Base-by-base conservation (phyloP, 106 monocot species). In the Dendrobium huoshanense region DNA sequence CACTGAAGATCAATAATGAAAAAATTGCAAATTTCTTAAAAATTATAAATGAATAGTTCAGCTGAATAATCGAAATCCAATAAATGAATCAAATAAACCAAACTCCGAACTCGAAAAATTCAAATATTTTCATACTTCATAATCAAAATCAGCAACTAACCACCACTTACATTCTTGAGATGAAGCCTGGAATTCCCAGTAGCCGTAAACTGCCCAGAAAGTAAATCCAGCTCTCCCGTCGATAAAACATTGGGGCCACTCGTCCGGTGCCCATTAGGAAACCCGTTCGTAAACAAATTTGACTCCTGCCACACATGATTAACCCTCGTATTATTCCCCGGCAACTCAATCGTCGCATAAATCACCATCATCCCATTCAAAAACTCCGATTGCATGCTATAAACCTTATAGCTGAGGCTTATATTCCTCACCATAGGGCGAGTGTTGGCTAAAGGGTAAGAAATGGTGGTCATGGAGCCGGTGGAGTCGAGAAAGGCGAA, bases 121-220 rank as follows among this genome's bases (percentile, higher is more conserved):
- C 51, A 13, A 10, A 51, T 16, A 10, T 51, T 51, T 51, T 51
- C 51, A 51, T 15, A 51, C 45, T 45, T 45, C 45, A 7, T 6
- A 45, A 45, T 45, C 7, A 6, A 45, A 45, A 45, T 51, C 10
- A 51, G 10, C 51, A 51, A 51, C n/a, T n/a, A 73, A 77, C 2
- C 24, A 77, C 20, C 17, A 79, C 92, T 88, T 77, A 93, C 93
- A 77, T 95, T 95, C 68, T 64, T 79, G 24, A 93, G 86, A 65
- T 51, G 89, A n/a, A 77, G 79, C 48, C 75, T 83, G 4, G 90
- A 89, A 20, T 75, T 75, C 2, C 82, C 87, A 17, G 55, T 59
- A 4, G 78, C 41, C 0, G 80, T 16, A 1, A 82, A 58, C 27
- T 73, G 0, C 15, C 90, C 87, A 59, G 81, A 85, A 41, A 80